These are phyloP conservation scores for Lomentospora prolificans DNA, from an alignment of 2,329 filamentous ascomycete genomes.

Conservation along the genomic window DNA sequence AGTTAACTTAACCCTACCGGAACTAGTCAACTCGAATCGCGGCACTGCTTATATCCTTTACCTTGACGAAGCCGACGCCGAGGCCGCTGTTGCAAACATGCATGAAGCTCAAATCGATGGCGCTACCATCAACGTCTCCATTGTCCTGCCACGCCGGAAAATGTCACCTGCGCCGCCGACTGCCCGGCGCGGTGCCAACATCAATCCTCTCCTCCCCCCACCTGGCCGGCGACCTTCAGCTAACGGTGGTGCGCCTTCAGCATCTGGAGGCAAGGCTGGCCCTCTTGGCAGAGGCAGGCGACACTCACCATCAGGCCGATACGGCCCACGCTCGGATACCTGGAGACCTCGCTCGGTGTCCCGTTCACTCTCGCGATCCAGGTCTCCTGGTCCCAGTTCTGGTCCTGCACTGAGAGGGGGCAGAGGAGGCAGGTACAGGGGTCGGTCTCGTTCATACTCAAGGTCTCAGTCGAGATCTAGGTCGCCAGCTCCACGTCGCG, in stretches of 20 bases:
- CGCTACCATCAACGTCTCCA: constrained; percentile 72
- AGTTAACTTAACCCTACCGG: not conserved
- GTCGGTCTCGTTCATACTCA: constrained; percentile 34
- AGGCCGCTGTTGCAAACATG: constrained; percentile 89
- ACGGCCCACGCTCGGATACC: constrained; percentile 39
- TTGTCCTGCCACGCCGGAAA: constrained; percentile 74
- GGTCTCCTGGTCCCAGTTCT: constrained; percentile 22
- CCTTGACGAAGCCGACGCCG: constrained; percentile 65
- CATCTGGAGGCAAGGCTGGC: constrained; percentile 27
- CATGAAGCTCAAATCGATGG: constrained; percentile 94
- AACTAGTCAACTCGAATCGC: constrained; percentile 71
- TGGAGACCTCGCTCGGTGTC: constrained; percentile 54
- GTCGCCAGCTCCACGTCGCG: constrained; percentile 8
- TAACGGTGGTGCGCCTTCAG: constrained; percentile 23
- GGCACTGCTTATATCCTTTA: constrained; percentile 92
- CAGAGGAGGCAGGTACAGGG: constrained; percentile 31
- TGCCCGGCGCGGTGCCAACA: constrained; percentile 51
- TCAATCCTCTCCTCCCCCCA: constrained; percentile 42
- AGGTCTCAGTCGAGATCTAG: constrained; percentile 36
- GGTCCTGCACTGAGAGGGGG: constrained; percentile 11
- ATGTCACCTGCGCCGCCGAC: constrained; percentile 72
- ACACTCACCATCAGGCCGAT: constrained; percentile 25
- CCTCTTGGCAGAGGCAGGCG: constrained; percentile 15
- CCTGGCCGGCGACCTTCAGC: constrained; percentile 16
- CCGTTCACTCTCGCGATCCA: constrained; percentile 33